Base-by-base conservation (phyloP, 1,284 basidiomycete genomes). In the Cystobasidium pallidum region DNA sequence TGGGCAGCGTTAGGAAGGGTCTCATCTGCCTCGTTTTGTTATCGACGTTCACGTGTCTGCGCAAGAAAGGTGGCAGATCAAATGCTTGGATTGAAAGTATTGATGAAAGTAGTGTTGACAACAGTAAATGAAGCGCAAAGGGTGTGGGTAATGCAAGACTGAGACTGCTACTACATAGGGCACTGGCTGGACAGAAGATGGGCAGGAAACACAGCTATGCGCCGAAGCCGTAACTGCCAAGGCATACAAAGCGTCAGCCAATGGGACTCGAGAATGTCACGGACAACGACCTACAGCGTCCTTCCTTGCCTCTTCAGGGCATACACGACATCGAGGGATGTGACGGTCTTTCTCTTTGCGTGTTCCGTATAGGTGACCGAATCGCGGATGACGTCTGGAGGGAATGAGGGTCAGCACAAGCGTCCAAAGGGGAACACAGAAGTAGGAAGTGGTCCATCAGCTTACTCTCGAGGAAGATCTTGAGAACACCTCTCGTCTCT, bases 321-420 rank as follows among this genome's bases (percentile, higher is more conserved):
- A 83, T 94, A 94, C 76, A 95, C 92, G 75, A 92, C 90, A 79
- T 92, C 90, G 76, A 92, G 89, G 2, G 92, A 91, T 57, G 89
- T 92, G 74, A 93, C 90, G 59, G 89, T 91, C 85, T 92, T 92
- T 79, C 91, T 88, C 85, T 94, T 94, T 73, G 92, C 91, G 84
- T 94, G 92, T 82, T 94, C 92, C 76, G 91, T 92, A 87, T 94
- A 94, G 76, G 88, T 89, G 80, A 91, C 89, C 49, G 89, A 89
- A 83, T 91, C 92, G 28, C 68, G 47, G 58, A 63, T 67, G 15
- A 68, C 34, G 78, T 84, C 67, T 68, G n/a, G 43, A 45, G 15
- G 43, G 43, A 19, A 19, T 45, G 19, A 8, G 43, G 15, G 8
- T 3, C 15, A 8, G 39, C 8, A 41, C 15, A 8, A 41, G 39